Evolutionary conservation across 495 filamentous ascomycete species (phyloP), one percentile per base, ranked within the genome.

Genomic region (Echria macrotheca): DNA sequence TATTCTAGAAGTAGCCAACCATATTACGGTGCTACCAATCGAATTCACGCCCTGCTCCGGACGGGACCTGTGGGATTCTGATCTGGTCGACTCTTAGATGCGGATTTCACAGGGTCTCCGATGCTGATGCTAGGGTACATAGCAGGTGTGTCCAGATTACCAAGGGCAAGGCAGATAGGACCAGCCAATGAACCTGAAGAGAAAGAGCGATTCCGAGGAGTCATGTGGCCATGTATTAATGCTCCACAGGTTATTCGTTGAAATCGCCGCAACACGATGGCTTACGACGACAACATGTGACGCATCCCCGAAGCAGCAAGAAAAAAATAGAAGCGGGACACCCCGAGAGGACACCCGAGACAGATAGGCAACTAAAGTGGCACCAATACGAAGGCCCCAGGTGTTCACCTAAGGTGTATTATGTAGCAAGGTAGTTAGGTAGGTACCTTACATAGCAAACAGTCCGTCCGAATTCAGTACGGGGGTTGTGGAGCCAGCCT

Each of bases 381-480:
- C 35, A 37, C 35, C 35, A 37, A 37, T 18, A 17, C n/a, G 35
- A 37, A 37, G 35, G 17, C 8, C 35, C 35, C 35, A 37, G 35
- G 35, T 37, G 35, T 37, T 37, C 35, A 37, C 35, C 35, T 37
- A 37, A 37, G 35, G 35, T 37, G 35, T 37, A 14, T 37, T 37
- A 37, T 37, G 35, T 37, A 37, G 15, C 21, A 37, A 37, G 35
- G 35, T 37, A 37, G 35, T 37, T 37, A 37, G 21, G 35, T 37
- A 18, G n/a, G n/a, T n/a, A n/a, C n/a, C 35, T 18, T 37, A 31
- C 6, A 12, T 31, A 37, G 35, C 35, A 37, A 37, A 37, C 35
- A 37, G 35, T 37, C 35, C 35, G 35, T 37, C 35, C 35, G 35
- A 37, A 37, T 37, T 37, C 35, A 37, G 35, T 37, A 37, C 35